A percentile compares a stretch with the other conserved stretches of the same genome.
These are phyloP conservation scores for Uronychia binucleata DNA, from an alignment of 73 alveolate species.

Conservation along the genomic window DNA sequence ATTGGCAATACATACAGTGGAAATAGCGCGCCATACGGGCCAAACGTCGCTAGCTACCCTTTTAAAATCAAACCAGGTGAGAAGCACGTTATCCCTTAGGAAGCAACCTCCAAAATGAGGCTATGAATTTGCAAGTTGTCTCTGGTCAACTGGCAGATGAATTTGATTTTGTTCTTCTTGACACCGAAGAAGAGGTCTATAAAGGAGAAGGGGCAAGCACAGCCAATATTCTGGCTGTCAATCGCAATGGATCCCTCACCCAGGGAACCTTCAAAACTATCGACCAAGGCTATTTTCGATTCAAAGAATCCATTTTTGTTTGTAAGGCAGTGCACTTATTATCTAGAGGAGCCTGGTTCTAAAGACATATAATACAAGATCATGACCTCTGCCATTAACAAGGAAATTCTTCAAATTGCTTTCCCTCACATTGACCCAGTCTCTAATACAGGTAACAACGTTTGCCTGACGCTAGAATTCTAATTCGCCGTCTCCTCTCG, in stretches of 20 bases:
- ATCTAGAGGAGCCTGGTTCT: not conserved
- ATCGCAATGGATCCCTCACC: not conserved
- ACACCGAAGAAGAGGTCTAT: not conserved
- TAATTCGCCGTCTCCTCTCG: no score
- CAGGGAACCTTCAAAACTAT: not conserved
- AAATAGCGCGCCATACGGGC: slow-evolving; percentile 30
- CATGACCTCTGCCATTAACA: not conserved
- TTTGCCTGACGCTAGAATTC: no score
- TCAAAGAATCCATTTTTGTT: not conserved
- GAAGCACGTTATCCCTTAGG: not conserved
- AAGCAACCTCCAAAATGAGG: not conserved
- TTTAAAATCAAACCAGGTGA: not conserved
- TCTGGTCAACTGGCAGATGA: not conserved
- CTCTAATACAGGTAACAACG: not conserved
- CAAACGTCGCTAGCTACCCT: not conserved
- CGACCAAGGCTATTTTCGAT: not conserved
- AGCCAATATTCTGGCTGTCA: not conserved
- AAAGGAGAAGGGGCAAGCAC: not conserved
- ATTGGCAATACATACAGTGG: not conserved
- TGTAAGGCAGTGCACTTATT: not conserved
- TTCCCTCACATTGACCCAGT: not conserved
- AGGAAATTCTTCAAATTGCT: not conserved
- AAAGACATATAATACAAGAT: not conserved
- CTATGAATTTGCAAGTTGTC: not conserved
- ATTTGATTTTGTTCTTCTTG: not conserved